These are phyloP conservation scores for Diaporthe vexans DNA, from an alignment of 2,329 filamentous ascomycete species.

Conservation along the genomic window DNA sequence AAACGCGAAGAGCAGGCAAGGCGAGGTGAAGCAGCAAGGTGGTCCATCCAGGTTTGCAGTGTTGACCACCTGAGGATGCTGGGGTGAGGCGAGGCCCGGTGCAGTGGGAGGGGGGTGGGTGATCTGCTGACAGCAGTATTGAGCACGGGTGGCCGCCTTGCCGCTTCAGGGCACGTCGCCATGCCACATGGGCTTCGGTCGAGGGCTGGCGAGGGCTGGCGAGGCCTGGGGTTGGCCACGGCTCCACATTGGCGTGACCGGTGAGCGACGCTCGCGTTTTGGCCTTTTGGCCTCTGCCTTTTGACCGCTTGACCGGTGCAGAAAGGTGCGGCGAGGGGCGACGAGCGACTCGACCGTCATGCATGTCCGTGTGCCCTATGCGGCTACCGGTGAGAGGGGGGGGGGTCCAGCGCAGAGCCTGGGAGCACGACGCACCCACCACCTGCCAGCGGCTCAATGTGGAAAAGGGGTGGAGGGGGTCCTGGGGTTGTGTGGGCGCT, in stretches of 20 bases:
- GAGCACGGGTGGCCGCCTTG: not conserved
- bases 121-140: constrained; percentile 24
- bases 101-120: constrained; percentile 10
- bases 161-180: not conserved
- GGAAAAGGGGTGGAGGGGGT: not conserved
- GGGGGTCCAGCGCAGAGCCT: not conserved
- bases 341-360: constrained; percentile 9
- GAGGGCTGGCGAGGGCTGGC: not conserved
- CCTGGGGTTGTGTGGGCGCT: not conserved
- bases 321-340: not conserved
- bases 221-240: not conserved
- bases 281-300: constrained; percentile 21
- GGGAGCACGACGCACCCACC: not conserved
- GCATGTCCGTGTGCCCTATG: not conserved
- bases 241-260: constrained; percentile 29
- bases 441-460: constrained; percentile 21
- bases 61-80: too few species aligned
- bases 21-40: not conserved
- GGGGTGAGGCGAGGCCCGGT: not conserved
- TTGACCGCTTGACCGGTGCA: constrained; percentile 33
- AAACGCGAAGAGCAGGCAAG: not conserved
- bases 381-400: constrained; percentile 12
- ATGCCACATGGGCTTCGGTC: constrained; percentile 9
- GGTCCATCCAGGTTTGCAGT: too few species aligned
- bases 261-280: not conserved